Evolutionary conservation across 2,329 filamentous ascomycete species (phyloP), one percentile per base, ranked within the genome.

Genomic region (Botrytis cinerea): DNA sequence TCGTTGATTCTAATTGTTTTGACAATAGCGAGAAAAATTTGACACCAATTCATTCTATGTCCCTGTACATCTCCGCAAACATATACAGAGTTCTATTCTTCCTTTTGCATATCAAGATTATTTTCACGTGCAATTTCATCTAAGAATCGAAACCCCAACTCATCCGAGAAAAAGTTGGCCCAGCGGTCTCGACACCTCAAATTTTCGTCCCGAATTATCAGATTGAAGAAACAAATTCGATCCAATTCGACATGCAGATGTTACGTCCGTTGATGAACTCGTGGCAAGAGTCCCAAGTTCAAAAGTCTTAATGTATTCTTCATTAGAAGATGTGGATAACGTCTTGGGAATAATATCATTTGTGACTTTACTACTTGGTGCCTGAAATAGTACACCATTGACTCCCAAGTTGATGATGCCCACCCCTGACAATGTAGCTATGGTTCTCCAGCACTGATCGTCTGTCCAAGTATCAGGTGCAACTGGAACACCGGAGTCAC

Each of bases 351-450:
- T 43, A 54, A 54, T 40, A 61, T 51, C 40, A 25, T 73, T 71
- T 25, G 74, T 73, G 10, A 70, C 72, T 16, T 46, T 51, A 7
- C 75, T 75, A 22, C 73, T 71, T 12, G 75, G 69, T 63, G 74
- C 74, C 28, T 77, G 74, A 28, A 77, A 46, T 6, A 77, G 59
- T 2, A 77, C 38, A 2, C 73, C 74, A 9, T 63, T 54, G 35
- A 73, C 43, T 9, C 76, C 74, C 9, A 77, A 68, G 51, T 38
- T 74, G 1, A 71, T 70, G 8, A 77, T 70, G 10, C 74, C 71
- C 18, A 43, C 54, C 25, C 67, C 71, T 22, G 75, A 16, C 4
- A 76, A 28, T 25, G 76, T 78, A 5, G 75, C 71, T 20, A 71
- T n/a, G 2, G 22, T 40, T 70, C 76, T 35, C 73, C 73, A 28